Conservation (phyloP, 768 basidiomycete genomes). For the Termitomyces eurrhizus region DNA sequence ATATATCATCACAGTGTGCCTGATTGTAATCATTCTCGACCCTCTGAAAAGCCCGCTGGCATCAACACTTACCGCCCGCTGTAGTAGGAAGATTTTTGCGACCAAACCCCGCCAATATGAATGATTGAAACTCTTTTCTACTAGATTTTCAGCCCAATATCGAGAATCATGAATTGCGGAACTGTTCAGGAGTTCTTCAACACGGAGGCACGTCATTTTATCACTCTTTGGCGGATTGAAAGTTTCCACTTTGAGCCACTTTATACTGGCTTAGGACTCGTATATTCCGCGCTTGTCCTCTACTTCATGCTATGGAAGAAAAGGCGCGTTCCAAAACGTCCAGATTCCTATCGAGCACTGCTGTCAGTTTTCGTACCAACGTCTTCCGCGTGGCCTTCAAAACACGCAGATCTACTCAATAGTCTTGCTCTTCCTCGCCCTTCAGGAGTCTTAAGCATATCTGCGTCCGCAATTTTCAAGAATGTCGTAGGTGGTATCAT, state of each 20-base stretch:
- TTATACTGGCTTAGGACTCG: background rate
- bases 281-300: background rate
- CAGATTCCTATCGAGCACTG: conserved; percentile 30
- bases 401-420: conserved; percentile 29
- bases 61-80: too few relatives aligned
- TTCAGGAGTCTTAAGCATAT: conserved; percentile 24
- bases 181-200: background rate
- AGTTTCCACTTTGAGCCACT: background rate
- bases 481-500: conserved; percentile 34
- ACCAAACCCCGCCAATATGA: too few relatives aligned
- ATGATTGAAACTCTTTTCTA: background rate
- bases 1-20: background rate
- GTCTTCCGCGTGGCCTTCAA: conserved; percentile 39
- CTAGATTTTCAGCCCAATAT: too few relatives aligned
- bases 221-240: background rate
- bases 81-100: background rate
- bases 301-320: background rate
- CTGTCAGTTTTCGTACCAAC: conserved; percentile 39
- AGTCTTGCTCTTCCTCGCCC: conserved; percentile 6
- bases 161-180: background rate
- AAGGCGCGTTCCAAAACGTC: background rate
- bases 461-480: conserved; percentile 31
- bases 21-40: too few relatives aligned
- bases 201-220: background rate
- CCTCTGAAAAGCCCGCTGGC: too few relatives aligned